phyloP scores from a whole-genome alignment of 2,329 filamentous ascomycete species.

The Stagonosporopsis vannaccii region DNA sequence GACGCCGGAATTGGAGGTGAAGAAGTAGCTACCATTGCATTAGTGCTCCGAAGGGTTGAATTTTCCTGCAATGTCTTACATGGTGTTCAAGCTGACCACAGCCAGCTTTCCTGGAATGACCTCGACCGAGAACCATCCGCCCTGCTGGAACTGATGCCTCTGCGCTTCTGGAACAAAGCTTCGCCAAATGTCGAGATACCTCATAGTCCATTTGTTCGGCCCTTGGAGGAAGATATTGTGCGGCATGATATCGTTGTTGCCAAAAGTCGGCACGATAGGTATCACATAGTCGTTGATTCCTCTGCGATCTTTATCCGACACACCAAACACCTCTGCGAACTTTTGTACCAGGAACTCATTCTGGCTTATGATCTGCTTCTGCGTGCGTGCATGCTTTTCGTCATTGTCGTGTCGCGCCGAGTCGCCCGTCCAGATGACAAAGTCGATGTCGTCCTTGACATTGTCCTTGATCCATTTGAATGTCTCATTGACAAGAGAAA shows the following conservation, averaged over 20 bases:
- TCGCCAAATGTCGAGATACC: slow-evolving; percentile 80
- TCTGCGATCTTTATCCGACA: slow-evolving; percentile 53
- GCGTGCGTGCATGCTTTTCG: slow-evolving; percentile 76
- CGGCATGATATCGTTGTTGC: slow-evolving; percentile 97
- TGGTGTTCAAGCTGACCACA: slow-evolving; percentile 92
- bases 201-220: slow-evolving; percentile 84
- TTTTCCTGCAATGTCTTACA: slow-evolving; percentile 53
- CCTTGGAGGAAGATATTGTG: slow-evolving; percentile 91
- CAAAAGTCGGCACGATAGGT: slow-evolving; percentile 87
- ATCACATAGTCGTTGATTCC: slow-evolving; percentile 66
- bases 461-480: slow-evolving; percentile 87
- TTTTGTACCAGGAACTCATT: slow-evolving; percentile 80
- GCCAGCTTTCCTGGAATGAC: slow-evolving; percentile 86
- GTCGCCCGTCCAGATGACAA: slow-evolving; percentile 92
- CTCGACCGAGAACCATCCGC: slow-evolving; percentile 94
- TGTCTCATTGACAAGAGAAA: slow-evolving; percentile 82
- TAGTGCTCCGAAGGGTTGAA: background rate
- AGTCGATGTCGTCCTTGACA: slow-evolving; percentile 80
- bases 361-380: slow-evolving; percentile 76
- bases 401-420: slow-evolving; percentile 90
- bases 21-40: slow-evolving; percentile 72
- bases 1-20: slow-evolving; percentile 89
- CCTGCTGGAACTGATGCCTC: slow-evolving; percentile 86
- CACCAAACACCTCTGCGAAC: slow-evolving; percentile 75
- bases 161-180: slow-evolving; percentile 92